Conservation (phyloP, 768 basidiomycete species). For the Russula brevipes region DNA sequence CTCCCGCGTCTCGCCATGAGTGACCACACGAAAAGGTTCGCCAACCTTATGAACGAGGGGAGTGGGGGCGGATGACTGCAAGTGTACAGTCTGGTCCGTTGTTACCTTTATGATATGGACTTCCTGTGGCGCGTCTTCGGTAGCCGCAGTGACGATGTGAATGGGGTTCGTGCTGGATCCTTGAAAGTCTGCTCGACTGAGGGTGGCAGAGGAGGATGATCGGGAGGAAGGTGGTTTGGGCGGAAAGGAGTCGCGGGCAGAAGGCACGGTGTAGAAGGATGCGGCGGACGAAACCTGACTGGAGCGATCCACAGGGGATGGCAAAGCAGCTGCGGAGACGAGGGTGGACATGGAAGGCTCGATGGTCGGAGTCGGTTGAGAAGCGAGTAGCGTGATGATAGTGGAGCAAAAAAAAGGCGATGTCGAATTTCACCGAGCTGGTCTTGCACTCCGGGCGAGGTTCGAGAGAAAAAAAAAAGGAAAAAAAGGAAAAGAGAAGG, state of each 20-base stretch:
- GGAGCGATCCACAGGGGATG: constrained; percentile 11
- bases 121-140: constrained; percentile 38
- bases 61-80: constrained; percentile 37
- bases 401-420: neutral
- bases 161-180: constrained; percentile 32
- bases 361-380: neutral
- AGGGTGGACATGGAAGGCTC: constrained; percentile 5
- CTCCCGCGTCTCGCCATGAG: constrained; percentile 21
- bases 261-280: constrained; percentile 21
- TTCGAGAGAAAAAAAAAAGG: neutral
- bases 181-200: constrained; percentile 14
- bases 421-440: no score
- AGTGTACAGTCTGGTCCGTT: constrained; percentile 43
- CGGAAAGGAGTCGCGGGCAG: neutral
- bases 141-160: constrained; percentile 31
- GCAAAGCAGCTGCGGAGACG: neutral
- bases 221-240: constrained; percentile 17
- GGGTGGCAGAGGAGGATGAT: constrained; percentile 22
- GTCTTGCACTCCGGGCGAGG: neutral
- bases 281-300: constrained; percentile 17
- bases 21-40: constrained; percentile 33
- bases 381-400: neutral
- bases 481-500: neutral
- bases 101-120: constrained; percentile 54
- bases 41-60: constrained; percentile 36